A percentile compares a stretch with the other conserved stretches of the same genome.
Conservation (phyloP, 2,329 filamentous ascomycete genomes). For the Neonectria sp. region DNA sequence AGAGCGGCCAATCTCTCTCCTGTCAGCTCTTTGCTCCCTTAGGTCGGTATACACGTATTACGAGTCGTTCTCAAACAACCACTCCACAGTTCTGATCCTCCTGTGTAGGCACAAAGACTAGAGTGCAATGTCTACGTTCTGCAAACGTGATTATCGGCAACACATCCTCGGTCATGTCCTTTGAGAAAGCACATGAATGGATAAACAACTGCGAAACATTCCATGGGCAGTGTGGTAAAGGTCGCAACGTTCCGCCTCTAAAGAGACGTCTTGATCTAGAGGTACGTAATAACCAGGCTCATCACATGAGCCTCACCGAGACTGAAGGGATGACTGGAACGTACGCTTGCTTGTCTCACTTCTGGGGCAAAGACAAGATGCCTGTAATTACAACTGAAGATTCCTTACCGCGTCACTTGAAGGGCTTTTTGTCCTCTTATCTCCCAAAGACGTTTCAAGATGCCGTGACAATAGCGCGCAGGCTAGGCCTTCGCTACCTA, state of each 20-base stretch:
- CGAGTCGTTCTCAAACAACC: not conserved
- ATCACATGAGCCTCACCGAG: slow-evolving; percentile 5
- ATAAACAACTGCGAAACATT: slow-evolving; percentile 13
- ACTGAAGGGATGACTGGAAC: slow-evolving; percentile 14
- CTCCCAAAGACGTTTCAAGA: slow-evolving; percentile 5
- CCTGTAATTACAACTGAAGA: not conserved
- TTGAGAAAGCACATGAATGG: not conserved
- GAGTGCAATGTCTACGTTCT: slow-evolving; percentile 3
- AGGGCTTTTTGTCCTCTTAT: not conserved
- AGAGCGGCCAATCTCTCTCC: not conserved
- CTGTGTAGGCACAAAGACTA: not conserved
- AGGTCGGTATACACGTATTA: not conserved
- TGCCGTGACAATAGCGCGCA: slow-evolving; percentile 5
- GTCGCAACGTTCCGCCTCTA: slow-evolving; percentile 3
- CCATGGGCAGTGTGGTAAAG: slow-evolving; percentile 7
- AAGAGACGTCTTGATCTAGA: slow-evolving; percentile 7
- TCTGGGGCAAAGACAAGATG: slow-evolving; percentile 13
- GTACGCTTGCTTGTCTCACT: slow-evolving; percentile 23
- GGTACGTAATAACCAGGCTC: not conserved
- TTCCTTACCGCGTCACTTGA: not conserved
- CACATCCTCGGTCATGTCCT: slow-evolving; percentile 2
- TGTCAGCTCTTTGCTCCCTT: slow-evolving; percentile 11
- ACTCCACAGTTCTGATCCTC: not conserved
- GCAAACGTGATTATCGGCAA: slow-evolving; percentile 3
- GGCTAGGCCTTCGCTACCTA: slow-evolving; percentile 4